A percentile compares a stretch with the other conserved stretches of the same genome.
Conservation (phyloP, 2,329 filamentous ascomycete genomes). For the Stemphylium vesicarium region DNA sequence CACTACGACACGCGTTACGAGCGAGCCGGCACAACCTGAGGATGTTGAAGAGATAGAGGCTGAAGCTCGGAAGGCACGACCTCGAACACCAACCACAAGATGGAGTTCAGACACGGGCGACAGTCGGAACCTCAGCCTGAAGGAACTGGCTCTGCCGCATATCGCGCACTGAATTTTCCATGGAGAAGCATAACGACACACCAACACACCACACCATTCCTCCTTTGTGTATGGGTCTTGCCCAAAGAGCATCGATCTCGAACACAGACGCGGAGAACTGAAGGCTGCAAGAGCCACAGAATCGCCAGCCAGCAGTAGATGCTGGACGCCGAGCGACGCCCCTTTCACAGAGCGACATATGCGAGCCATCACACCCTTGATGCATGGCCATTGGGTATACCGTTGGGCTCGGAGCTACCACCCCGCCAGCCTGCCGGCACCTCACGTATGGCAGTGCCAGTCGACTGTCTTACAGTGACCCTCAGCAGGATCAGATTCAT, state of each 20-base stretch:
- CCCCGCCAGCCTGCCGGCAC: too few species aligned
- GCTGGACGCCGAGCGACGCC: too few species aligned
- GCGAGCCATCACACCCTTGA: too few species aligned
- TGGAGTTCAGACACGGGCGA: constrained; percentile 43
- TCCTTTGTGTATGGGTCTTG: not conserved
- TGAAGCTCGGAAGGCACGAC: constrained; percentile 29
- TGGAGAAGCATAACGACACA: not conserved
- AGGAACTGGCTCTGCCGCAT: constrained; percentile 8
- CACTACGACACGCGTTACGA: constrained; percentile 42
- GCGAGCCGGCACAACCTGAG: constrained; percentile 41
- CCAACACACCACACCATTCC: not conserved
- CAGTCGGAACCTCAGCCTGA: constrained; percentile 22
- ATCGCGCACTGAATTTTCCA: constrained; percentile 8
- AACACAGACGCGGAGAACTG: too few species aligned
- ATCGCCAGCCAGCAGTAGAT: too few species aligned
- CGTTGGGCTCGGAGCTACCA: too few species aligned
- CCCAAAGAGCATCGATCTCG: not conserved
- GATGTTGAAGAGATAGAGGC: constrained; percentile 45
- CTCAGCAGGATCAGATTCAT: too few species aligned
- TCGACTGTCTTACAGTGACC: too few species aligned
- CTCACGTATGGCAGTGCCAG: too few species aligned
- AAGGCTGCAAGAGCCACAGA: too few species aligned
- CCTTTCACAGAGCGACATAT: too few species aligned
- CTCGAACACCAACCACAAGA: constrained; percentile 35
- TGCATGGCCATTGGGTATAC: too few species aligned